Conservation (phyloP, 768 basidiomycete species). For the Hypholoma sublateritium region DNA sequence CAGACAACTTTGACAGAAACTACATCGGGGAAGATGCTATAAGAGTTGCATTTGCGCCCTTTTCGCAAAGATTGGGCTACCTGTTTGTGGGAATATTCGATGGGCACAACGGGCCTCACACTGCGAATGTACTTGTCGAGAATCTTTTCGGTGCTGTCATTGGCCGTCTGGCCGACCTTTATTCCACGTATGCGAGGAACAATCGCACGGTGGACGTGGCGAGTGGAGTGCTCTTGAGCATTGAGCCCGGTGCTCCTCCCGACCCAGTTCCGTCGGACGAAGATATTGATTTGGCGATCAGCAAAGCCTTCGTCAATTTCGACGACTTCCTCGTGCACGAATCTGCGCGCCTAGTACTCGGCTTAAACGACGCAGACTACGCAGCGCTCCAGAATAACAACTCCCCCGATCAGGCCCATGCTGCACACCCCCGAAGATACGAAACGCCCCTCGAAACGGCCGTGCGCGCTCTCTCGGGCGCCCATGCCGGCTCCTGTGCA, state of each 20-base stretch:
- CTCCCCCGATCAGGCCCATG: neutral
- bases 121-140: slow-evolving; percentile 29
- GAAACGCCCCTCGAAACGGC: neutral
- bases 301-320: slow-evolving; percentile 34
- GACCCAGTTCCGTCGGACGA: slow-evolving; percentile 24
- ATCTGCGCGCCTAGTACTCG: slow-evolving; percentile 25
- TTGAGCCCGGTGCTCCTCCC: slow-evolving; percentile 4
- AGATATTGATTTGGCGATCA: slow-evolving; percentile 35
- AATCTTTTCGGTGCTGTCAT: slow-evolving; percentile 29
- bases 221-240: neutral
- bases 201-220: slow-evolving; percentile 9
- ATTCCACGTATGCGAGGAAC: slow-evolving; percentile 16
- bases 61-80: slow-evolving; percentile 22
- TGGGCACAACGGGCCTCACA: slow-evolving; percentile 32
- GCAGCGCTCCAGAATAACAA: slow-evolving; percentile 3
- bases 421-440: neutral
- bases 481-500: slow-evolving; percentile 28
- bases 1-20: slow-evolving; percentile 6
- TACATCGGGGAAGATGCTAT: slow-evolving; percentile 14
- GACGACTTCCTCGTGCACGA: slow-evolving; percentile 43
- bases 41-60: neutral
- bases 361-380: slow-evolving; percentile 6
- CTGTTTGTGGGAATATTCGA: slow-evolving; percentile 28
- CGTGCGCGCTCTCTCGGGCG: neutral
- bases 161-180: slow-evolving; percentile 23